Percentiles rank a stretch among this genome's conserved stretches.
Evolutionary conservation across 2,329 filamentous ascomycete species (phyloP).

Genomic region (Fusarium sp.): DNA sequence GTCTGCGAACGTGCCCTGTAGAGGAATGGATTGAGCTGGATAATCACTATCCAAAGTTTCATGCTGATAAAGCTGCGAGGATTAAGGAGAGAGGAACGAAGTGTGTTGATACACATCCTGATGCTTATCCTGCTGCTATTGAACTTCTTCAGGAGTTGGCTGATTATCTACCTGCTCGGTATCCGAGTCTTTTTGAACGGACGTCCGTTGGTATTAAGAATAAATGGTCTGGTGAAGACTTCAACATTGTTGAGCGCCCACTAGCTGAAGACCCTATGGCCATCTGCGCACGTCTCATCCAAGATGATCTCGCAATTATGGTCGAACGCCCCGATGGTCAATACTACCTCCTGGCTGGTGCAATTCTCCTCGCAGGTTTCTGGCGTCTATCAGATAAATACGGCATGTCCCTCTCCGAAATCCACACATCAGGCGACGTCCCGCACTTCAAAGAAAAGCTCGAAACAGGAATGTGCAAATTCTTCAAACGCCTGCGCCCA

Average conservation of each 20-base stretch:
- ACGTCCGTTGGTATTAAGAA: constrained; percentile 77
- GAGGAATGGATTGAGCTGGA: constrained; percentile 89
- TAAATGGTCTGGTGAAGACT: constrained; percentile 75
- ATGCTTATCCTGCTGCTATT: constrained; percentile 77
- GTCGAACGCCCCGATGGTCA: constrained; percentile 80
- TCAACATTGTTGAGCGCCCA: constrained; percentile 74
- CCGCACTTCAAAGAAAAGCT: constrained; percentile 78
- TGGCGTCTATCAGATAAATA: constrained; percentile 86
- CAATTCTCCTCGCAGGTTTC: constrained; percentile 83
- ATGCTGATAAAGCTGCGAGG: constrained; percentile 76
- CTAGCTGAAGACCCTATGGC: constrained; percentile 83
- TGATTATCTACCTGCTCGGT: constrained; percentile 78
- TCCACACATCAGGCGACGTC: constrained; percentile 83
- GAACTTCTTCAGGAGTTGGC: constrained; percentile 82
- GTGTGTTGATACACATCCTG: constrained; percentile 76
- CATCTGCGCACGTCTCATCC: constrained; percentile 77
- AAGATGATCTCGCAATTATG: constrained; percentile 89
- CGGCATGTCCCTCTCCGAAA: constrained; percentile 81
- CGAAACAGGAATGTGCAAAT: constrained; percentile 83
- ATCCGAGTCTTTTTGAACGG: constrained; percentile 76
- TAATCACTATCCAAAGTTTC: constrained; percentile 79
- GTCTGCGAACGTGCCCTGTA: constrained; percentile 75
- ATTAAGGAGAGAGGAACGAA: constrained; percentile 75
- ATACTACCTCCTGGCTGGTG: constrained; percentile 83
- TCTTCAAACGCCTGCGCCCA: constrained; percentile 79